Evolutionary conservation across 1,139 yeast species (phyloP), one percentile per base, ranked within the genome.

Genomic region (Magnusiomyces sp.): DNA sequence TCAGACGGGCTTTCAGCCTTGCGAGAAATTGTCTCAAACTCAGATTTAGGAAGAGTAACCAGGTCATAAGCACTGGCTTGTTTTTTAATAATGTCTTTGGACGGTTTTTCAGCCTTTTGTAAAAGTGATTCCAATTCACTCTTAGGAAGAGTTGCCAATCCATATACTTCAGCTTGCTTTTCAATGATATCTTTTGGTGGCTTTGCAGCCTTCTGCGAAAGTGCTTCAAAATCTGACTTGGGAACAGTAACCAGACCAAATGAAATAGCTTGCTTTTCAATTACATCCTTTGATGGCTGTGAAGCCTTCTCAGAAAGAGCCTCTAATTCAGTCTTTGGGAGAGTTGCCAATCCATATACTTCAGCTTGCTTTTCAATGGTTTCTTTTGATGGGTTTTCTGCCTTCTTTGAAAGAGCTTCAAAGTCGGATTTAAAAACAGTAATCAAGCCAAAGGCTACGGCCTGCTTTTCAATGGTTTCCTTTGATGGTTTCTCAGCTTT

Each of bases 291-390:
- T 7, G 61, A 48, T 9, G 65, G 65, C 29, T 48, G 47, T 40
- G 39, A 36, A 2, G 59, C 56, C 17, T 55, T 49, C n/a, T 59
- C 49, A 1, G 53, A 47, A 31, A 56, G 50, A 9, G 45, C 50
- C 10, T 48, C 49, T 43, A 62, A 63, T n/a, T 50, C 50, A 5
- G 50, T 50, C 4, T 36, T 45, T 6, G 48, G 43, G 9, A 52
- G 37, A 17, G 77, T 55, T 10, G 73, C 71, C 52, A 79, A 59
- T 45, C 74, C 72, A 48, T 50, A 45, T 11, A 47, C 43, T 13
- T 34, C 43, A n/a, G 64, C 62, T 50, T 23, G 29, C 7, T 55
- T 55, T 2, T 50, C 46, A 9, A 41, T 38, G 16, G 61, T 31
- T 37, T 59, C 58, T 33, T 52, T 57, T 7, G 50, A 37, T 31